These are phyloP conservation scores for Lipomyces yamanashiensis DNA, from an alignment of 805 yeast genomes.

Conservation along the genomic window DNA sequence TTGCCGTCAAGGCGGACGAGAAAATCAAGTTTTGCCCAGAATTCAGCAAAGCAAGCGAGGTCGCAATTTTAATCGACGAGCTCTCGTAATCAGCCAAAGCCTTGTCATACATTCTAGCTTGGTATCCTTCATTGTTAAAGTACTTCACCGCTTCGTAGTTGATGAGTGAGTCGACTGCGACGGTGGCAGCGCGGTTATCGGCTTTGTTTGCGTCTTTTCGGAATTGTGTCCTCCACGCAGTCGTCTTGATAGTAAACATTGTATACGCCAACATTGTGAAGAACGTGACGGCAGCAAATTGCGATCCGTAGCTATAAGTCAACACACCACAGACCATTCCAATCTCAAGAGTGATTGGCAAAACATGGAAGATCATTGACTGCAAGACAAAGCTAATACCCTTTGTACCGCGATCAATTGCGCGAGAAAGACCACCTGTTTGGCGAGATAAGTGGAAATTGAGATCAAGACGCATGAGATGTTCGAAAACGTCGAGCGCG, in stretches of 20 bases:
- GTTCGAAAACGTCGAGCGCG: conserved; percentile 84
- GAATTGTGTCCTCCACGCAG: conserved; percentile 95
- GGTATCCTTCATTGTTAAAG: conserved; percentile 86
- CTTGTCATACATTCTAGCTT: conserved; percentile 75
- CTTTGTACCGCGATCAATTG: conserved; percentile 96
- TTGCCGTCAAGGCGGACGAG: conserved; percentile 87
- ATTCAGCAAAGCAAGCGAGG: conserved; percentile 72
- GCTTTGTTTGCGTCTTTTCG: conserved; percentile 89
- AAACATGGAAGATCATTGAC: conserved; percentile 97
- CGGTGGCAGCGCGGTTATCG: conserved; percentile 93
- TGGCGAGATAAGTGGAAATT: conserved; percentile 89
- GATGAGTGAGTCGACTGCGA: conserved; percentile 90
- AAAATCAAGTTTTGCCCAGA: conserved; percentile 80
- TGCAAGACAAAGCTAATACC: conserved; percentile 92
- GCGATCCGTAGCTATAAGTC: conserved; percentile 87
- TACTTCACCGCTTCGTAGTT: conserved; percentile 94
- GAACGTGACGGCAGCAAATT: conserved; percentile 87
- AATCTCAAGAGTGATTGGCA: conserved; percentile 91
- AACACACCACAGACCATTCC: conserved; percentile 90
- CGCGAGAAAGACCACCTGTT: conserved; percentile 95
- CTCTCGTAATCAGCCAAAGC: conserved; percentile 76
- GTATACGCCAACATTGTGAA: conserved; percentile 89
- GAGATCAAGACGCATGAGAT: conserved; percentile 79
- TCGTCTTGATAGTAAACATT: conserved; percentile 83
- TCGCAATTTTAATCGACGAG: conserved; percentile 71